phyloP scores from a whole-genome alignment of 805 yeast genomes.

The Lipomyces spencermartinsiae region DNA sequence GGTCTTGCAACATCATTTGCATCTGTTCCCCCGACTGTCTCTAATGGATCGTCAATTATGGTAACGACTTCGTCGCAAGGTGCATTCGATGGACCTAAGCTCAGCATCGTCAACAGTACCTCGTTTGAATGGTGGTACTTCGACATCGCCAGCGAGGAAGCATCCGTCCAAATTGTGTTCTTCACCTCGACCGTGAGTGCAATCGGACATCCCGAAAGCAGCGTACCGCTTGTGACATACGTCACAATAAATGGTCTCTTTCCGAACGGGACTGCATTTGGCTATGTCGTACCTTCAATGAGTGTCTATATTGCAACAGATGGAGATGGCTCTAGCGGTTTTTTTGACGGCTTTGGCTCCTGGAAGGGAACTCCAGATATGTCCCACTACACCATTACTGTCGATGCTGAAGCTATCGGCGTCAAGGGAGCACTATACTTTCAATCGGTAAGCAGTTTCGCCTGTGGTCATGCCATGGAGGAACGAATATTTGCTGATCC shows the following conservation, averaged over 20 bases:
- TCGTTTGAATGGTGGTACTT: constrained; percentile 24
- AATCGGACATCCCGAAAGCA: constrained; percentile 10
- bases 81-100: constrained; percentile 18
- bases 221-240: not conserved
- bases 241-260: constrained; percentile 7
- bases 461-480: not conserved
- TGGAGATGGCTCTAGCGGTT: constrained; percentile 18
- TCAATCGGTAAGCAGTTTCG: not conserved
- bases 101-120: constrained; percentile 9
- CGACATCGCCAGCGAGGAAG: constrained; percentile 13
- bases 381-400: constrained; percentile 12
- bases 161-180: constrained; percentile 10
- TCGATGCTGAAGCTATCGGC: constrained; percentile 9
- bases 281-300: not conserved
- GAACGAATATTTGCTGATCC: too few species aligned
- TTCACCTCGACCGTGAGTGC: constrained; percentile 6
- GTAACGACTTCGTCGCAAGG: too few species aligned
- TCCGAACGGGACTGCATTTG: constrained; percentile 16
- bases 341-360: constrained; percentile 12
- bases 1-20: too few species aligned
- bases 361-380: constrained; percentile 19
- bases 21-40: too few species aligned
- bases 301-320: constrained; percentile 3
- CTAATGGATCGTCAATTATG: too few species aligned
- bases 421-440: constrained; percentile 12